A percentile compares a stretch with the other conserved stretches of the same genome.
These are phyloP conservation scores for Protostelium mycophagum DNA, from an alignment of 78 protist genomes.

Conservation along the genomic window DNA sequence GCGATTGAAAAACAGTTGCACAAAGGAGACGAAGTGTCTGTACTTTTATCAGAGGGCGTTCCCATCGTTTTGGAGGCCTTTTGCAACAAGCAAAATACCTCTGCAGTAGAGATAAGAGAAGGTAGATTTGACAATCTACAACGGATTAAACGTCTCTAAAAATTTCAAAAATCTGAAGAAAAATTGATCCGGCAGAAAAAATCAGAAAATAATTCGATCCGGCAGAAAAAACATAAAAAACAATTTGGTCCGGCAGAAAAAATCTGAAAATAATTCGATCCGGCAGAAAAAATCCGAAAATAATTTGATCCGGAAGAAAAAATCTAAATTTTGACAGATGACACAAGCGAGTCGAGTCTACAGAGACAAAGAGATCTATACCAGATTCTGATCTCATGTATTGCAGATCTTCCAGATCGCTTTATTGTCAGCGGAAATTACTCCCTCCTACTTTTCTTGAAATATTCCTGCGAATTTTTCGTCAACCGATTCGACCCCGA, in stretches of 20 bases:
- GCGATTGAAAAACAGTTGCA: neutral
- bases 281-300: too few relatives aligned
- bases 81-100: neutral
- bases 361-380: neutral
- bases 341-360: neutral
- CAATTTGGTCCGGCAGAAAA: too few relatives aligned
- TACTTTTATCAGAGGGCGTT: neutral
- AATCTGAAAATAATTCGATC: too few relatives aligned
- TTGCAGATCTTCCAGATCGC: neutral
- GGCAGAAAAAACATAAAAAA: too few relatives aligned
- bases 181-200: too few relatives aligned
- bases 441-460: neutral
- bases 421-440: neutral
- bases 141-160: neutral
- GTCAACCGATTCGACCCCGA: neutral
- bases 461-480: neutral
- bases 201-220: too few relatives aligned
- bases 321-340: too few relatives aligned
- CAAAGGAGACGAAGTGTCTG: neutral
- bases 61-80: neutral
- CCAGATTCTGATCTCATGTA: neutral
- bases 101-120: neutral
- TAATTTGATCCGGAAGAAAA: too few relatives aligned
- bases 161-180: neutral
- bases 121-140: neutral